phyloP scores from a whole-genome alignment of 257 asterid species.

The Primulina tabacum region DNA sequence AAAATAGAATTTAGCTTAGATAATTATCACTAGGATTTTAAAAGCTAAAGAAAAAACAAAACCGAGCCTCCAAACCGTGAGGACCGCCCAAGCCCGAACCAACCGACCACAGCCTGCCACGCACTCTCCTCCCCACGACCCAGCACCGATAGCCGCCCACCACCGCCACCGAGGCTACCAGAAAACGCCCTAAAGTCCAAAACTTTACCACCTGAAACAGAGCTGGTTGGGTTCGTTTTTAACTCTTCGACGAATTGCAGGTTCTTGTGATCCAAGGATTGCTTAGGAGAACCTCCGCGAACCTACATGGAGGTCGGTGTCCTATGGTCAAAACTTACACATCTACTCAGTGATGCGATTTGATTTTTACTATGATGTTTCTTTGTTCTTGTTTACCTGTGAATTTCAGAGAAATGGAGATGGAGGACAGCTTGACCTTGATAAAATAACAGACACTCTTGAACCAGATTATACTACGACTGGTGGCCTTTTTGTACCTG shows the following conservation, averaged over 20 bases:
- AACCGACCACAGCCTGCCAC: too few relatives aligned
- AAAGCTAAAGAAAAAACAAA: too few relatives aligned
- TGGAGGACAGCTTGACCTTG: conserved; percentile 36
- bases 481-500: conserved; percentile 68
- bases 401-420: conserved; percentile 32
- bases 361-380: not conserved
- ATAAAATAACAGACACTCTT: conserved; percentile 48
- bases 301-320: conserved; percentile 31
- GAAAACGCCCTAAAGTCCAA: too few relatives aligned
- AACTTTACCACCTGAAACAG: too few relatives aligned
- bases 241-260: not conserved
- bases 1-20: too few relatives aligned
- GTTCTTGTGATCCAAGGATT: not conserved
- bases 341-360: not conserved
- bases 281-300: not conserved
- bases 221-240: too few relatives aligned
- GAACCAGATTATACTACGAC: conserved; percentile 53
- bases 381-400: conserved; percentile 5
- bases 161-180: too few relatives aligned
- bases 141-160: too few relatives aligned
- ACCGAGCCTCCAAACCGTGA: too few relatives aligned
- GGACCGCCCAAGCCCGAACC: too few relatives aligned
- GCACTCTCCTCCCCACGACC: too few relatives aligned
- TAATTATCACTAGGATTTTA: too few relatives aligned
- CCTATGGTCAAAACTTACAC: not conserved